A percentile compares a stretch with the other conserved stretches of the same genome.
Conservation (phyloP, 83 land plant species). For the Picea abies region DNA sequence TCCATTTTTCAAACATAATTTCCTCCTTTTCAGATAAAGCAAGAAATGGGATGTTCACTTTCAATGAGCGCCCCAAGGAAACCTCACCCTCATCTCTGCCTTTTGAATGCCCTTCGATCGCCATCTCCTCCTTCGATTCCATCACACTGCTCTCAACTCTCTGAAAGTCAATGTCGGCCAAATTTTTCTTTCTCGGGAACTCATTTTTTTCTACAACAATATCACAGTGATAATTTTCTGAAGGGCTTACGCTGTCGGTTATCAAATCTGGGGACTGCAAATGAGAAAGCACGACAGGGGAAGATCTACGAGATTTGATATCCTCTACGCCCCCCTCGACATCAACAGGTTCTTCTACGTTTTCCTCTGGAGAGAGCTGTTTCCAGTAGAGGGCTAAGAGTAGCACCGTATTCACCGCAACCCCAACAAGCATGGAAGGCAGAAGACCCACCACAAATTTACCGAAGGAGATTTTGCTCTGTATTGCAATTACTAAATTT, state of each 20-base stretch:
- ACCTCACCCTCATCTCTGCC: too few relatives aligned
- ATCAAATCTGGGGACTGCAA: not conserved
- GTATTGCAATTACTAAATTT: constrained; percentile 50
- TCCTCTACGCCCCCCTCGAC: constrained; percentile 32
- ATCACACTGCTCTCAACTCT: too few relatives aligned
- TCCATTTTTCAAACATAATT: constrained; percentile 19
- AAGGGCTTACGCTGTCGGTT: too few relatives aligned
- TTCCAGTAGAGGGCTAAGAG: constrained; percentile 58
- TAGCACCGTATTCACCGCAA: constrained; percentile 43
- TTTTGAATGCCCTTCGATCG: too few relatives aligned
- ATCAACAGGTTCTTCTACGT: constrained; percentile 33
- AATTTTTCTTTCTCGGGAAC: too few relatives aligned
- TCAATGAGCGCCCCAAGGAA: too few relatives aligned
- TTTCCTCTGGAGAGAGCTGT: constrained; percentile 35
- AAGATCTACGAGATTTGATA: constrained; percentile 37
- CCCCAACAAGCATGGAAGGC: constrained; percentile 64
- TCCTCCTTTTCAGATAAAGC: too few relatives aligned
- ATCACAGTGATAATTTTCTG: too few relatives aligned
- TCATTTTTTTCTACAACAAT: too few relatives aligned
- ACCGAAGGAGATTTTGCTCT: constrained; percentile 57
- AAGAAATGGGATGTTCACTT: too few relatives aligned
- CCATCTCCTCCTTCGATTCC: too few relatives aligned
- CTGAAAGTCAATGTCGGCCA: too few relatives aligned
- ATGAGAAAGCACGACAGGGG: constrained; percentile 55
- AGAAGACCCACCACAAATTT: constrained; percentile 52